Evolutionary conservation across 2,329 filamentous ascomycete species (phyloP).

Genomic region (Sporothrix brasiliensis): DNA sequence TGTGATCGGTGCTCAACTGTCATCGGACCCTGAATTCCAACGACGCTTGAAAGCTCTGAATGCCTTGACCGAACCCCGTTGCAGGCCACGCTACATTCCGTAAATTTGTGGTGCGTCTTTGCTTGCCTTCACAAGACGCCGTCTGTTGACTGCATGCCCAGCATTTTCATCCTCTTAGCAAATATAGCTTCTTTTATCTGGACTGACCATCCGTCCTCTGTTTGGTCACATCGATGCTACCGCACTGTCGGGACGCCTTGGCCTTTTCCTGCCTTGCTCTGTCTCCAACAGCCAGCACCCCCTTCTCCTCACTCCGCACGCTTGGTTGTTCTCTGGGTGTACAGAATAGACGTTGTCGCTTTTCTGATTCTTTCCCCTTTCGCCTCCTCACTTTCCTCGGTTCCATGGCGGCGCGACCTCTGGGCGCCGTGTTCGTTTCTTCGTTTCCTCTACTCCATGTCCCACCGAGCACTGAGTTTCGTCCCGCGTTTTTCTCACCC

Average conservation of each 20-base stretch:
- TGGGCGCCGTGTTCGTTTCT: conserved; percentile 4
- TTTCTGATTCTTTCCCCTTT: neutral
- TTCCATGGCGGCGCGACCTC: conserved; percentile 6
- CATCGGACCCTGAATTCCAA: neutral
- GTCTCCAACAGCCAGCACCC: conserved; percentile 1
- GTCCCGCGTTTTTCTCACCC: conserved; percentile 15
- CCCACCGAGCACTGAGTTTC: neutral
- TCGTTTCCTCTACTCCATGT: conserved; percentile 5
- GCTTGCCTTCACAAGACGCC: neutral
- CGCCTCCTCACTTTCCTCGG: neutral
- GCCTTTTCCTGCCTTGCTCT: neutral
- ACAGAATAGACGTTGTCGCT: neutral
- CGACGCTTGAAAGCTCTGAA: neutral
- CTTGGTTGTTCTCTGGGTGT: too few relatives aligned
- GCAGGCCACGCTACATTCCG: neutral
- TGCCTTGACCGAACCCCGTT: conserved; percentile 5
- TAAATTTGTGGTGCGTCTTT: neutral
- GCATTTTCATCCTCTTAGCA: neutral
- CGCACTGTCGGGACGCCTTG: conserved; percentile 21
- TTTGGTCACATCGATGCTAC: conserved; percentile 24
- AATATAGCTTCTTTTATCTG: too few relatives aligned
- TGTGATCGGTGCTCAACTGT: neutral
- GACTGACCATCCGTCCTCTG: neutral
- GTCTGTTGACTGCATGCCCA: neutral
- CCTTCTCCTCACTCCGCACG: neutral